Base-by-base conservation (phyloP, 2,329 filamentous ascomycete genomes). In the Penicillium brevicompactum region DNA sequence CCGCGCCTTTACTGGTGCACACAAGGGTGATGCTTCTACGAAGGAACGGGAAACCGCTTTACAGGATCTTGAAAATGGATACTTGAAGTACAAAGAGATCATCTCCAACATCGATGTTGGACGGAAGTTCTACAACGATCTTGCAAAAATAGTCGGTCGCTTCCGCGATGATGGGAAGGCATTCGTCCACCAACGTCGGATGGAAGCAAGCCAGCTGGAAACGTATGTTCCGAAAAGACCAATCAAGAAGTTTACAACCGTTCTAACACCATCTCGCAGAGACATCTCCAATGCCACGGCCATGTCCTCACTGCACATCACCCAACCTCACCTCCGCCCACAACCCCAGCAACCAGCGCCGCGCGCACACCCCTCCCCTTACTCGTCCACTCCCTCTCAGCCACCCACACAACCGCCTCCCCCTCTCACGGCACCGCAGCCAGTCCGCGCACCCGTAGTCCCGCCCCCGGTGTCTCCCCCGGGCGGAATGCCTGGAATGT, bases 31-130 rank as follows among this genome's bases (percentile, higher is more conserved):
- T 61, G 80, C 82, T 0, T 85, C 84, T 5, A 84, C 82, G 2
- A 83, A 82, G 57, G 92, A 96, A 68, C 86, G 94, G 13, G 93
- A 97, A 71, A 84, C 89, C 63, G 92, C 91, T 0, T 76, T 99
- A 46, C 94, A 99, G 74, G 86, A 84, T 58, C 80, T 99, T 9
- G 93, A 97, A 72, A 92, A 90, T 60, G 93, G 91, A 0, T 97
- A 96, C 71, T 87, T 92, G 74, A 95, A 93, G 75, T 97, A 97
- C 79, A 96, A 96, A 76, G 93, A 99, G 72, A 91, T 97, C 53
- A 86, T 96, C 54, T 90, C 85, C 61, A 96, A 97, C 69, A 82
- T 97, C 2, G 93, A 97, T 62, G 90, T 89, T 0, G 94, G 91
- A 0, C 82, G 93, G 50, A 97, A 94, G 71, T 99, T 99, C 71